phyloP scores from a whole-genome alignment of 331 rosid genomes.

The Stylosanthes scabra region DNA sequence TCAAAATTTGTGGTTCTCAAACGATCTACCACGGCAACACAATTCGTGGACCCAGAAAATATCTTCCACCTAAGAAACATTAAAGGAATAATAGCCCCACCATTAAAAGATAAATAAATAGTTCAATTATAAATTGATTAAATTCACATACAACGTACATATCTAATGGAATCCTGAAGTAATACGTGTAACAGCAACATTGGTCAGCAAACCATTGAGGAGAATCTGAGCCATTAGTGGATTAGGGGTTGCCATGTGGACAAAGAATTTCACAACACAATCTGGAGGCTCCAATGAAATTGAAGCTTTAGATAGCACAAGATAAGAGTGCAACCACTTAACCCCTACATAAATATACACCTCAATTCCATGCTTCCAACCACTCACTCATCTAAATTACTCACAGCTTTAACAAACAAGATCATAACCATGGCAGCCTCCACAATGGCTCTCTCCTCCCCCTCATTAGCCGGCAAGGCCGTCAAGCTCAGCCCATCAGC shows the following conservation, averaged over 20 bases:
- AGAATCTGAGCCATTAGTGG: slow-evolving; percentile 39
- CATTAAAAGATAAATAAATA: not conserved
- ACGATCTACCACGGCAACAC: not conserved
- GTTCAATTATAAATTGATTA: not conserved
- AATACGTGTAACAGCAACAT: slow-evolving; percentile 33
- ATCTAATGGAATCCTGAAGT: slow-evolving; percentile 24
- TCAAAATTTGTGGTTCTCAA: slow-evolving; percentile 38
- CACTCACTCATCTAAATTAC: not conserved
- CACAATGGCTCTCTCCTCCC: slow-evolving; percentile 85
- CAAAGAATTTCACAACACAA: not conserved
- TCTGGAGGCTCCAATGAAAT: slow-evolving; percentile 36
- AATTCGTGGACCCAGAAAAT: slow-evolving; percentile 29
- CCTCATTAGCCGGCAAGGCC: slow-evolving; percentile 72
- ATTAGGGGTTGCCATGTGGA: slow-evolving; percentile 41
- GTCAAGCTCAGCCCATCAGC: slow-evolving; percentile 59
- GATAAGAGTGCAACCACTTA: slow-evolving; percentile 35
- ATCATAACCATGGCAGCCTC: slow-evolving; percentile 69
- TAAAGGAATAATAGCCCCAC: no score
- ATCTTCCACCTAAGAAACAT: slow-evolving; percentile 23
- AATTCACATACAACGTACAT: not conserved
- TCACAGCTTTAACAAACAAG: not conserved
- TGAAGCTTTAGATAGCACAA: slow-evolving; percentile 26
- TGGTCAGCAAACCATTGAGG: not conserved
- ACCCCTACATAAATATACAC: slow-evolving; percentile 19
- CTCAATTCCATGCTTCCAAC: not conserved